Conservation (phyloP, 768 basidiomycete species). For the Lactarius trivialis region DNA sequence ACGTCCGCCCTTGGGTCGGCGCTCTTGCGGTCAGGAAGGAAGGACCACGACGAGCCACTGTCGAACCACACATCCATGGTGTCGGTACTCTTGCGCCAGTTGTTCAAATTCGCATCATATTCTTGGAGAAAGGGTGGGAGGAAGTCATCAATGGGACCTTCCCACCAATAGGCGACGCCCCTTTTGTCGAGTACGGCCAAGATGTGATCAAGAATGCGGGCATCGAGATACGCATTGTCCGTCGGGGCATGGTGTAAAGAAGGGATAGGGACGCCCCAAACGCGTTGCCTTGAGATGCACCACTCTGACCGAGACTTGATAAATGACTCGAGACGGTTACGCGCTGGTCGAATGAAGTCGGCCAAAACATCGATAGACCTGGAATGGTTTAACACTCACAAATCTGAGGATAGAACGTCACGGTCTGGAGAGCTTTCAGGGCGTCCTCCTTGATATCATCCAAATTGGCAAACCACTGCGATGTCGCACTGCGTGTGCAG, state of each 20-base stretch:
- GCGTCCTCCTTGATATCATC: conserved; percentile 77
- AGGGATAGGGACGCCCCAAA: conserved; percentile 97
- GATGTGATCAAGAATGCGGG: conserved; percentile 65
- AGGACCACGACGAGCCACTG: conserved; percentile 90
- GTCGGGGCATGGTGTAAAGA: conserved; percentile 64
- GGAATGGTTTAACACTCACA: conserved; percentile 43
- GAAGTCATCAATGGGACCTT: conserved; percentile 77
- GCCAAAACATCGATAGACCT: neutral
- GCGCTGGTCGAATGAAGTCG: conserved; percentile 43
- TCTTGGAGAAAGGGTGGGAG: conserved; percentile 53
- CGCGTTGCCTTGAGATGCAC: conserved; percentile 97
- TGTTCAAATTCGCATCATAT: conserved; percentile 19
- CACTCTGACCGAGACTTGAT: conserved; percentile 88
- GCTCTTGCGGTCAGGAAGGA: conserved; percentile 44
- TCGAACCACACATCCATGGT: conserved; percentile 99
- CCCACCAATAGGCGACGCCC: conserved; percentile 89
- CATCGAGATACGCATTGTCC: conserved; percentile 57
- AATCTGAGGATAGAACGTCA: conserved; percentile 66
- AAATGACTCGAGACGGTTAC: conserved; percentile 83
- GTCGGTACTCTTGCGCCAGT: conserved; percentile 77
- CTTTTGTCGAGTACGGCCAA: conserved; percentile 63
- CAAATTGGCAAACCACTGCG: conserved; percentile 96
- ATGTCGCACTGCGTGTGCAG: conserved; percentile 61
- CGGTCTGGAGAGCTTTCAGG: conserved; percentile 55
- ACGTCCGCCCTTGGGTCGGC: conserved; percentile 57